Percentiles rank a stretch among this genome's conserved stretches.
Evolutionary conservation across 352 stramenopile species (phyloP).

Genomic region (Elongisporangium senticosum): DNA sequence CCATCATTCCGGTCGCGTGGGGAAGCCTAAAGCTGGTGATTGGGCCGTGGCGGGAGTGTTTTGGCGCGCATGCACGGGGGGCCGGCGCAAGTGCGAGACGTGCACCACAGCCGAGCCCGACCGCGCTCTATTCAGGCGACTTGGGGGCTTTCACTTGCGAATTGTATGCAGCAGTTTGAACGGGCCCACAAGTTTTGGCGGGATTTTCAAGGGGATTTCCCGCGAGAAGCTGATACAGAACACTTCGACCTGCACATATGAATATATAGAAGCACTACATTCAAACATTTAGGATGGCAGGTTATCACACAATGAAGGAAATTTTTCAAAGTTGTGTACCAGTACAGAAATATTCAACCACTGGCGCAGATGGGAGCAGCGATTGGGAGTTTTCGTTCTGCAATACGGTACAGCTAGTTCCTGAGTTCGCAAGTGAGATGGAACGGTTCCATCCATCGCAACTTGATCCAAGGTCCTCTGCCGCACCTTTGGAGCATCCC

Average conservation of each 20-base stretch:
- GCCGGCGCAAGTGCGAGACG: neutral
- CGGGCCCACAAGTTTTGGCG: neutral
- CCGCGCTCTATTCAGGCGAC: neutral
- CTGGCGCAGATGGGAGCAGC: no score
- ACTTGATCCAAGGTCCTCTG: neutral
- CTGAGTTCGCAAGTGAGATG: neutral
- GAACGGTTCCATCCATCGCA: neutral
- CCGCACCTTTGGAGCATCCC: neutral
- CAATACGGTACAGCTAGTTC: neutral
- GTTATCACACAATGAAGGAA: neutral
- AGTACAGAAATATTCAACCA: neutral
- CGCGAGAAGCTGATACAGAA: neutral
- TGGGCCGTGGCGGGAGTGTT: neutral
- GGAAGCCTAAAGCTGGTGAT: neutral
- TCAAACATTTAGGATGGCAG: neutral
- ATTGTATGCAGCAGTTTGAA: neutral
- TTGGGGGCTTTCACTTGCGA: neutral
- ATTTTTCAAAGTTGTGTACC: neutral
- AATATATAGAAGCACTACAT: neutral
- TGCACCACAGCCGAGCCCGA: neutral
- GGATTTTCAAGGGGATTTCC: neutral
- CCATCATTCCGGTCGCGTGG: slow-evolving; percentile 19
- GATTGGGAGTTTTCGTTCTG: neutral
- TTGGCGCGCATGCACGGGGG: neutral
- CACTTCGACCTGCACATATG: neutral